Percentiles rank a stretch among this genome's conserved stretches.
These are phyloP conservation scores for Camelina laxa DNA, from an alignment of 345 rosid genomes.

Conservation along the genomic window DNA sequence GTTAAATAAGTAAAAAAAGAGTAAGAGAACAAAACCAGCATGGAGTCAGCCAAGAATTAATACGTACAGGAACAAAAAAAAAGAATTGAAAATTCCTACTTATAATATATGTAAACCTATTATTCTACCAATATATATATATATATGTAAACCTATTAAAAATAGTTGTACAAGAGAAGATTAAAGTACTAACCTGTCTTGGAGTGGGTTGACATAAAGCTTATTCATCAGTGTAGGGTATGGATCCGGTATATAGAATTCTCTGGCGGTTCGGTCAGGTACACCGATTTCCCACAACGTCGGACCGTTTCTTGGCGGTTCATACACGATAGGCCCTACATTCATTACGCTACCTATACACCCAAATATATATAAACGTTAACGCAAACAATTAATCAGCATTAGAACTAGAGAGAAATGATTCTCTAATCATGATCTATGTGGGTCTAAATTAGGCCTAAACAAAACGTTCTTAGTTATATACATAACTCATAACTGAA, in stretches of 20 bases:
- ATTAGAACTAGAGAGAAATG: not conserved
- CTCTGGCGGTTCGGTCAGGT: constrained; percentile 79
- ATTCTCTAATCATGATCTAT: not conserved
- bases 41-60: too few species aligned
- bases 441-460: not conserved
- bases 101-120: too few species aligned
- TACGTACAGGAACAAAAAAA: too few species aligned
- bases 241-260: constrained; percentile 75
- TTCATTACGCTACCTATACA: constrained; percentile 52
- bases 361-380: constrained; percentile 5
- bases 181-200: constrained; percentile 52
- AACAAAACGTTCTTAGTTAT: not conserved
- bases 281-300: constrained; percentile 88
- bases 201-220: constrained; percentile 42
- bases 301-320: constrained; percentile 81
- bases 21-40: not conserved
- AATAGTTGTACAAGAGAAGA: too few species aligned
- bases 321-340: constrained; percentile 54
- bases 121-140: too few species aligned
- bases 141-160: too few species aligned
- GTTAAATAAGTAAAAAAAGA: not conserved
- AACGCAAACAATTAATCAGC: not conserved
- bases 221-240: constrained; percentile 61
- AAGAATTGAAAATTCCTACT: too few species aligned
- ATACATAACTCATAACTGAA: not conserved